A percentile compares a stretch with the other conserved stretches of the same genome.
Evolutionary conservation across 139 green algal species (phyloP).

Genomic region (Dunaliella primolecta): DNA sequence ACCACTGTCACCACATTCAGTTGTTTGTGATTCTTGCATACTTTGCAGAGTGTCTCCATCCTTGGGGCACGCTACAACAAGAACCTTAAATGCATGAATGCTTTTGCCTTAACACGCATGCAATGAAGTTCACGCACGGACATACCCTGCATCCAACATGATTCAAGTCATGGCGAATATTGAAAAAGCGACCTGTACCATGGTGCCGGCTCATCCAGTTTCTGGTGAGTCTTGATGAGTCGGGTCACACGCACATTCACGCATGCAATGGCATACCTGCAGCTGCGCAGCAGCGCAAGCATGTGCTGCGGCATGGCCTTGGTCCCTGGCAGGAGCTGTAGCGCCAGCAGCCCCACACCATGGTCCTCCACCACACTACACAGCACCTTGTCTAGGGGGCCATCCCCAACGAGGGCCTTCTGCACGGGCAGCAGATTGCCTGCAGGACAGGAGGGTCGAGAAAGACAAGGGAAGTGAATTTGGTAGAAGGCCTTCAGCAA

Average conservation of each 20-base stretch:
- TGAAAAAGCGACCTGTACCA: no score
- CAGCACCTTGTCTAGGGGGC: conserved; percentile 16
- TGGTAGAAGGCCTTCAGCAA: conserved; percentile 28
- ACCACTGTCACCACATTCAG: no score
- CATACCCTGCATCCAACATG: no score
- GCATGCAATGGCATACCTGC: neutral
- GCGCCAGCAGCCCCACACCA: conserved; percentile 10
- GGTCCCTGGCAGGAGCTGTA: conserved; percentile 16
- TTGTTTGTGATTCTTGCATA: no score
- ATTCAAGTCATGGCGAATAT: no score
- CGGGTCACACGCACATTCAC: neutral
- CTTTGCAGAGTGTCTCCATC: no score
- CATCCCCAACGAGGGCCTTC: conserved; percentile 7
- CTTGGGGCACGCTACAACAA: no score
- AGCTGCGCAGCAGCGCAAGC: conserved; percentile 27
- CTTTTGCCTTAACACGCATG: no score
- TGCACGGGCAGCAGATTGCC: conserved; percentile 9
- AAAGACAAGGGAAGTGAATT: conserved; percentile 4
- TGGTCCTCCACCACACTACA: conserved; percentile 20
- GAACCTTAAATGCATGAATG: no score
- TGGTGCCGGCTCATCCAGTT: no score
- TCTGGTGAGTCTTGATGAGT: no score
- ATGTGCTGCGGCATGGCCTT: conserved; percentile 11
- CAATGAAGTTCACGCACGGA: no score
- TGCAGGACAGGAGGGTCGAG: neutral